These are phyloP conservation scores for Clarireedia homoeocarpa DNA, from an alignment of 2,329 filamentous ascomycete species.

Conservation along the genomic window DNA sequence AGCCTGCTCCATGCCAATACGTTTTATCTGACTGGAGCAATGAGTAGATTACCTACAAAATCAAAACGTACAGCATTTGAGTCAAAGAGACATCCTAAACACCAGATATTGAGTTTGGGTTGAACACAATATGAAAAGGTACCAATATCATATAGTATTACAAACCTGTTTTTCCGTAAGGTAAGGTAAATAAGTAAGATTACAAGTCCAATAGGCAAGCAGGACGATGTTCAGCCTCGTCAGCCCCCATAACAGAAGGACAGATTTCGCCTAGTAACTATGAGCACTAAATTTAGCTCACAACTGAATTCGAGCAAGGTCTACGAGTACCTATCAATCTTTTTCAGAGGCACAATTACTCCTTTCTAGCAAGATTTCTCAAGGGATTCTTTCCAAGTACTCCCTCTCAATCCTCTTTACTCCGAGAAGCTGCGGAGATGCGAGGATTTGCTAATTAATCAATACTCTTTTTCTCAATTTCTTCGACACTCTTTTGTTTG, in stretches of 20 bases:
- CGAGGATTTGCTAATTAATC: slow-evolving; percentile 21
- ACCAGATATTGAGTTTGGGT: no score
- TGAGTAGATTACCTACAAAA: no score
- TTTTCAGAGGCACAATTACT: slow-evolving; percentile 1
- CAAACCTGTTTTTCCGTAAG: no score
- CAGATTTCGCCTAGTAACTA: slow-evolving; percentile 6
- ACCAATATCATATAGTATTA: no score
- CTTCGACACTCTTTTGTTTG: slow-evolving; percentile 6
- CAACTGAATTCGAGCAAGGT: slow-evolving; percentile 10
- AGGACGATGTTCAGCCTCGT: slow-evolving; percentile 2
- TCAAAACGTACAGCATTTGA: neutral
- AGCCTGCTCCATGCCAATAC: neutral
- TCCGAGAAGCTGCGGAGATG: slow-evolving; percentile 22
- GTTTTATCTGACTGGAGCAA: neutral
- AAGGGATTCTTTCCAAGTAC: slow-evolving; percentile 5
- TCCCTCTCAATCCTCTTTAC: neutral
- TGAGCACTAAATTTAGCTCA: slow-evolving; percentile 7
- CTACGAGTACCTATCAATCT: slow-evolving; percentile 1
- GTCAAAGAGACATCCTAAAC: neutral
- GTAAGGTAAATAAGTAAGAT: no score
- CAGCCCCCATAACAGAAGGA: slow-evolving; percentile 6
- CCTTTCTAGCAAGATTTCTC: slow-evolving; percentile 5
- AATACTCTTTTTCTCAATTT: neutral
- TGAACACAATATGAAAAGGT: no score
- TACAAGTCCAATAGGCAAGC: neutral